Base-by-base conservation (phyloP, 148 eudicot genomes). In the Diospyros kaki region DNA sequence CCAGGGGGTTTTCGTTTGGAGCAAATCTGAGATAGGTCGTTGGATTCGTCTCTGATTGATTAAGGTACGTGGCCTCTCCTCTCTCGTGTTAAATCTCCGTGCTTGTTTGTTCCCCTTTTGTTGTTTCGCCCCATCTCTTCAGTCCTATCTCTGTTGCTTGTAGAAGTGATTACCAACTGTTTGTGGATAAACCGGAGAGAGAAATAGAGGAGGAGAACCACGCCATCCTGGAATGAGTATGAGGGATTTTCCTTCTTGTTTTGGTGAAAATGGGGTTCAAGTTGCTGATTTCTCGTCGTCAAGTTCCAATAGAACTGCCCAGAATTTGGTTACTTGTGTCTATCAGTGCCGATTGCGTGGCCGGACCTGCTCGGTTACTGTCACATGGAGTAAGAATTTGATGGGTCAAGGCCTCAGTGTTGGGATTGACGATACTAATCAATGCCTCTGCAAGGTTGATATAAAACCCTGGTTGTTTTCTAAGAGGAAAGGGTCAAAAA, bases 341-440 rank as follows among this genome's bases (percentile, higher is more conserved):
- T 85, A 87, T 75, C 88, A 87, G 73, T 85, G 87, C 73, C 78
- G 85, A 74, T 85, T 85, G 69, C 75, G 83, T 46, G 89, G 89
- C 58, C 78, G 78, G 44, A 75, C 81, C 2, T 83, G 91, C 75
- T 68, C 74, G 13, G 78, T 87, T 48, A 81, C 89, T 13, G 73
- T 87, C n/a, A 78, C 84, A 60, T 87, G 91, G 91, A 87, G 83
- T 75, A 87, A 87, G 65, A 81, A 69, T 80, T 82, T 87, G 86
- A 87, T 87, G 87, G 91, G 91, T 45, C 91, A 85, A 85, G 87
- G 89, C 52, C 63, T 87, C 17, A 82, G 89, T 76, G 84, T 87
- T 69, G 91, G 82, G 51, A 86, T 87, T 78, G 89, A 87, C 76
- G 89, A 85, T 87, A 74, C 68, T 59, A 87, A 87, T 43, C 89